These are phyloP conservation scores for Lentinus tigrinus DNA, from an alignment of 768 basidiomycete genomes.

Conservation along the genomic window DNA sequence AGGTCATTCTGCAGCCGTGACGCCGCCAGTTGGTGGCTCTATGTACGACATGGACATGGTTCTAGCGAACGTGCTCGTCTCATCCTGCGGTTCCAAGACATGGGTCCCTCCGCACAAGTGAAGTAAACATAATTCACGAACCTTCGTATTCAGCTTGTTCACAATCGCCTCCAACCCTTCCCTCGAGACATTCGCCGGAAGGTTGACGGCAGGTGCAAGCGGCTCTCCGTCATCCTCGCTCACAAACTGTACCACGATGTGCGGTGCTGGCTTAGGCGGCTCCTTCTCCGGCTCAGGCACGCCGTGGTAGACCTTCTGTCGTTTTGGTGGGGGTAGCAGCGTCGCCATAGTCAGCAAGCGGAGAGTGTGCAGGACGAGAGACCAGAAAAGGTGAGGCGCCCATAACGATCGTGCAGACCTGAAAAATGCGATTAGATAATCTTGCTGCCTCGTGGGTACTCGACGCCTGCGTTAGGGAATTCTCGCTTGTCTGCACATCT, in stretches of 20 bases:
- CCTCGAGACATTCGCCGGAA: conserved; percentile 83
- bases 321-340: conserved; percentile 83
- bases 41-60: too few relatives aligned
- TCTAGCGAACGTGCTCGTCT: background rate
- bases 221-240: conserved; percentile 80
- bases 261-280: conserved; percentile 47
- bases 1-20: too few relatives aligned
- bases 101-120: conserved; percentile 9
- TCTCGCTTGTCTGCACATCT: background rate
- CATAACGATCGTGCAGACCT: background rate
- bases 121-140: conserved; percentile 33
- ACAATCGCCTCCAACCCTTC: conserved; percentile 86
- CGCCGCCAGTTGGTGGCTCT: too few relatives aligned
- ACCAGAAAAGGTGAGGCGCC: conserved; percentile 14
- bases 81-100: conserved; percentile 7
- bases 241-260: conserved; percentile 89
- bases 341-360: conserved; percentile 64
- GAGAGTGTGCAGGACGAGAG: conserved; percentile 9
- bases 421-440: conserved; percentile 10
- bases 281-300: conserved; percentile 63
- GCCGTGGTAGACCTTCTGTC: conserved; percentile 80
- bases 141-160: conserved; percentile 80
- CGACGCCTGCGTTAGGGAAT: conserved; percentile 11
- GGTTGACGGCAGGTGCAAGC: conserved; percentile 83
- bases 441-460: conserved; percentile 13